A percentile compares a stretch with the other conserved stretches of the same genome.
Conservation (phyloP, 371 early-diverging fungal genomes). For the Haplosporangium sp. region DNA sequence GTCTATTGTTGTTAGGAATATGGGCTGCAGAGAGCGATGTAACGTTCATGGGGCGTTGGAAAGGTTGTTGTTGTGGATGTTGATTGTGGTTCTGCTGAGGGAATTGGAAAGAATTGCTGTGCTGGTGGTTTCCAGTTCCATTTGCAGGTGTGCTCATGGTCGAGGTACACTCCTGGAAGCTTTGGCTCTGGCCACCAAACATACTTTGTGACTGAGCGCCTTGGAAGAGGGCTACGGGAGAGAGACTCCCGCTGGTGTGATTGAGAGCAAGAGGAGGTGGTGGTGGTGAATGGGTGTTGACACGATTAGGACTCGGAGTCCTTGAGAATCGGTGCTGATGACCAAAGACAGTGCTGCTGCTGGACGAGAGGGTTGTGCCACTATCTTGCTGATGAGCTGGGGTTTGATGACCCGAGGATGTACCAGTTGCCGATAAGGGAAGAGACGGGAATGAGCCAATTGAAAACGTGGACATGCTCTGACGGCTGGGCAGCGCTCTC, state of each 20-base stretch:
- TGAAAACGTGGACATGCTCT: conserved; percentile 18
- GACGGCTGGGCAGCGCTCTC: conserved; percentile 15
- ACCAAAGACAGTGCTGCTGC: conserved; percentile 3
- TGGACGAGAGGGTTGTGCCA: not conserved
- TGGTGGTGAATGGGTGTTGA: conserved; percentile 28
- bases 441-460: conserved; percentile 3
- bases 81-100: conserved; percentile 11
- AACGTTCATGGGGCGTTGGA: conserved; percentile 6
- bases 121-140: not conserved
- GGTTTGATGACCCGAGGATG: conserved; percentile 25
- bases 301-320: conserved; percentile 36
- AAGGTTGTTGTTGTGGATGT: conserved; percentile 11
- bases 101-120: conserved; percentile 3
- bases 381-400: conserved; percentile 19
- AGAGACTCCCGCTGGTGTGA: conserved; percentile 30
- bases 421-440: conserved; percentile 4
- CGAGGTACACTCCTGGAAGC: conserved; percentile 20
- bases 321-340: conserved; percentile 23
- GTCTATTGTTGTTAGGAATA: conserved; percentile 9
- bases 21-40: conserved; percentile 16
- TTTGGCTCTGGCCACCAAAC: conserved; percentile 23
- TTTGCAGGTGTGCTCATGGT: not conserved
- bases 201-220: conserved; percentile 10
- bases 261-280: conserved; percentile 2
- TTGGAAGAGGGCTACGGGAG: conserved; percentile 24